Percentiles rank a stretch among this genome's conserved stretches.
These are phyloP conservation scores for Aureobasidium subglaciale DNA, from an alignment of 2,329 filamentous ascomycete species.

Conservation along the genomic window DNA sequence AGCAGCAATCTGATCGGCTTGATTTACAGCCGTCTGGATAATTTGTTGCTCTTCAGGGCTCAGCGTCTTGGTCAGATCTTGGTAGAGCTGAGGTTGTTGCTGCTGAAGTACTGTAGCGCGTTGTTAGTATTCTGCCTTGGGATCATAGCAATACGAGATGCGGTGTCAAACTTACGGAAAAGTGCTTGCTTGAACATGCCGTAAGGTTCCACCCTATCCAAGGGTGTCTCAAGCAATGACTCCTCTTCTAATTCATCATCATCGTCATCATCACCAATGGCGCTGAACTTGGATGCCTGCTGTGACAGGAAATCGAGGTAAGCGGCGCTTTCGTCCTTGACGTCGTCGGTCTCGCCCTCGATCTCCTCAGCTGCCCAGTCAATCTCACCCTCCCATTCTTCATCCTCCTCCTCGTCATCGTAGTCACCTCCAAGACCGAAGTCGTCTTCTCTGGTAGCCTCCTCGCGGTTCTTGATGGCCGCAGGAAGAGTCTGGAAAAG, in stretches of 20 bases:
- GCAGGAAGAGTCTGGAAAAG: slow-evolving; percentile 87
- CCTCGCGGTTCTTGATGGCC: slow-evolving; percentile 85
- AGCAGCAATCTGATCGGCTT: slow-evolving; percentile 53
- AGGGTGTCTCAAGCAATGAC: slow-evolving; percentile 81
- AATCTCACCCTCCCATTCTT: slow-evolving; percentile 70
- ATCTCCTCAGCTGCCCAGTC: slow-evolving; percentile 60
- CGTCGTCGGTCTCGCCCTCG: slow-evolving; percentile 54
- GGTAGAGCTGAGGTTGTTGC: slow-evolving; percentile 84
- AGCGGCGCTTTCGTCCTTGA: slow-evolving; percentile 83
- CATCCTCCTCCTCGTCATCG: slow-evolving; percentile 64
- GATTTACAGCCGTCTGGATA: slow-evolving; percentile 68
- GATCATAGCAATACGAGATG: neutral
- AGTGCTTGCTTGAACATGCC: slow-evolving; percentile 77
- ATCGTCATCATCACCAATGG: slow-evolving; percentile 58
- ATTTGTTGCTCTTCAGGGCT: slow-evolving; percentile 73
- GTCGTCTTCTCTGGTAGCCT: slow-evolving; percentile 78
- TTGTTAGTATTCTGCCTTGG: slow-evolving; percentile 24
- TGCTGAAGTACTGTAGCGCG: slow-evolving; percentile 67
- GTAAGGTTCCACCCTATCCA: slow-evolving; percentile 95
- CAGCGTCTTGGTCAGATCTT: slow-evolving; percentile 69
- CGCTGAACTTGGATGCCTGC: slow-evolving; percentile 49
- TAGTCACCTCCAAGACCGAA: slow-evolving; percentile 71
- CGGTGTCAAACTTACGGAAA: slow-evolving; percentile 57
- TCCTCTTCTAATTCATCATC: slow-evolving; percentile 90
- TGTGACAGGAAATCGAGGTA: slow-evolving; percentile 95